Percentiles rank a stretch among this genome's conserved stretches.
phyloP scores from a whole-genome alignment of 371 early-diverging fungal species.

The Batkoa obscura region DNA sequence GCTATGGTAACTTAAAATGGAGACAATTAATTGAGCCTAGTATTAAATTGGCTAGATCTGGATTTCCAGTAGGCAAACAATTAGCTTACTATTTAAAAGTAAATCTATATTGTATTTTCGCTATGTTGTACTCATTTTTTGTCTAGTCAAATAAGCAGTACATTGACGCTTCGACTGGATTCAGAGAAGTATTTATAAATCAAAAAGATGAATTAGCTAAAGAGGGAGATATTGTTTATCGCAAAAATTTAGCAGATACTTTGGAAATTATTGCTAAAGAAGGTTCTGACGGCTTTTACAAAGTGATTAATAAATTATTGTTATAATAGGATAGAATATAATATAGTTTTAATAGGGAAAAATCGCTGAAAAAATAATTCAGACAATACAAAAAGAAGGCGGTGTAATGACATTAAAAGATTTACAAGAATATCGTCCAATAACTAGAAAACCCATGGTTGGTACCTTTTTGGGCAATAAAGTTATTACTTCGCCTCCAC shows the following conservation, averaged over 20 bases:
- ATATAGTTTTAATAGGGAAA: conserved; percentile 19
- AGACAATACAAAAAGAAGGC: conserved; percentile 37
- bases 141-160: too few species aligned
- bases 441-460: conserved; percentile 34
- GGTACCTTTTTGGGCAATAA: conserved; percentile 54
- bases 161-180: too few species aligned
- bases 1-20: conserved; percentile 76
- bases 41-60: conserved; percentile 56
- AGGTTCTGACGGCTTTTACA: conserved; percentile 77
- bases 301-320: background rate
- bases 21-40: conserved; percentile 59
- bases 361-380: conserved; percentile 57
- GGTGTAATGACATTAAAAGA: conserved; percentile 75
- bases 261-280: conserved; percentile 55
- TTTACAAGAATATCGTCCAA: conserved; percentile 43
- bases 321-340: background rate
- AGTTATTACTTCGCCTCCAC: conserved; percentile 35
- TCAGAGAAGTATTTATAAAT: too few species aligned
- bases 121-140: too few species aligned
- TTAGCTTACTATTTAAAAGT: conserved; percentile 32
- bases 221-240: conserved; percentile 52
- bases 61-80: conserved; percentile 43
- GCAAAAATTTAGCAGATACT: conserved; percentile 64
- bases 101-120: background rate
- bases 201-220: conserved; percentile 29